Evolutionary conservation across 2,329 filamentous ascomycete species (phyloP), one percentile per base, ranked within the genome.

Genomic region (Alternaria viburni): DNA sequence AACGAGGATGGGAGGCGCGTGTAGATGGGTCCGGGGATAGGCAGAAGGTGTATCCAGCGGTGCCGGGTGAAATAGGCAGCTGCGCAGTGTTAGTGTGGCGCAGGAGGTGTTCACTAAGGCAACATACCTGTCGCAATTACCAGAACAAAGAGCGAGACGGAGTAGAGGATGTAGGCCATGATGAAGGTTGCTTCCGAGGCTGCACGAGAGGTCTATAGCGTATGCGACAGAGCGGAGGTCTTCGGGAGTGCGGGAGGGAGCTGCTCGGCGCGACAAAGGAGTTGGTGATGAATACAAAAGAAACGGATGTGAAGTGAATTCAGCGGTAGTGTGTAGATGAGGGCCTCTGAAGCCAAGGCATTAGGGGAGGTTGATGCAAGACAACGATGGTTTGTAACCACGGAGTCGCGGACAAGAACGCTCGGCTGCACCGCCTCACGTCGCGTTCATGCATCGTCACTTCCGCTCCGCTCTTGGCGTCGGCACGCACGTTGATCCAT

Each of bases 81-180:
- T 92, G 70, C 25, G 47, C 28, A 36, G 21, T 47, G 63, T 65
- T 61, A 74, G 72, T 65, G 5, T 32, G 51, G 46, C 44, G 50
- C 62, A 30, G 23, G 46, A 59, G 54, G 56, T 44, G 55, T 30
- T 28, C 49, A 41, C n/a, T 41, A 59, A 25, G 47, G 52, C 41
- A 54, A 15, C 83, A 64, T 84, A 91, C 90, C 83, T 59, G 93
- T 96, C 63, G 89, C 90, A 69, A 87, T 75, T 71, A 94, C 76
- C 74, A 97, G 85, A 77, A 91, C 86, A 71, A 90, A 80, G 78
- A 97, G 87, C 75, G 88, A 88, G 68, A 94, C 79, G 72, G 88
- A 89, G 83, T 93, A 97, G 82, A 97, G 88, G 68, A 96, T 79
- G 83, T 94, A 96, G 67, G 83, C 86, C 93, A 96, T 97, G 71